These are phyloP conservation scores for Sugiyamaella castrensis DNA, from an alignment of 1,139 yeast species.

Conservation along the genomic window DNA sequence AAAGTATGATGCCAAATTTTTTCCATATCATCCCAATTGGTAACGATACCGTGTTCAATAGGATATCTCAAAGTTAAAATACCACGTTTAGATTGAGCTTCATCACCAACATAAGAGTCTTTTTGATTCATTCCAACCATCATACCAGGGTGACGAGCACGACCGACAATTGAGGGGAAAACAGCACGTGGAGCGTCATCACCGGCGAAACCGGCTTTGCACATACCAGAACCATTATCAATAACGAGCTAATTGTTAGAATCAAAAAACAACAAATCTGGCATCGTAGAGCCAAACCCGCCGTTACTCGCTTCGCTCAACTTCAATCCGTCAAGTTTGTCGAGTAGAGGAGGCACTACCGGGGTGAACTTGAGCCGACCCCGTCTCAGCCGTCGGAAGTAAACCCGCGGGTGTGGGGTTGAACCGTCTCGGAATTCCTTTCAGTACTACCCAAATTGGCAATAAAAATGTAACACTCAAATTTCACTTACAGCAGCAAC, in stretches of 20 bases:
- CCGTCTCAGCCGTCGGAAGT: no score
- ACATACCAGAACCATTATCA: slow-evolving; percentile 99
- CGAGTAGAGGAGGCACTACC: no score
- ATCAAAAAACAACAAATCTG: background rate
- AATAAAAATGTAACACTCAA: no score
- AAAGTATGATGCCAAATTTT: slow-evolving; percentile 99
- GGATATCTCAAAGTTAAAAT: slow-evolving; percentile 98
- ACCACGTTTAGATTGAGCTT: slow-evolving; percentile 99
- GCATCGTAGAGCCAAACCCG: no score
- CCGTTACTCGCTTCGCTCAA: no score
- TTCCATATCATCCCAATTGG: slow-evolving; percentile 99
- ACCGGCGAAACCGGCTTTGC: slow-evolving; percentile 99
- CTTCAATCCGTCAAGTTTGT: no score
- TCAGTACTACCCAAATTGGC: no score
- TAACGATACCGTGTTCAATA: slow-evolving; percentile 99
- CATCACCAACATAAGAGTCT: slow-evolving; percentile 99
- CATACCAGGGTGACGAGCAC: slow-evolving; percentile 99
- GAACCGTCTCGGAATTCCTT: no score
- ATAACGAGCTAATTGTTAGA: slow-evolving; percentile 61
- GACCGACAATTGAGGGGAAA: slow-evolving; percentile 99
- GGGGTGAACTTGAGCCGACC: no score
- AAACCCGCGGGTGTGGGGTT: no score
- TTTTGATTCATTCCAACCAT: slow-evolving; percentile 99
- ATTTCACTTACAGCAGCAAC: slow-evolving; percentile 35
- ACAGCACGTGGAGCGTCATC: slow-evolving; percentile 99